phyloP scores from a whole-genome alignment of 2,329 filamentous ascomycete genomes.

The Apiospora pterosperma region DNA sequence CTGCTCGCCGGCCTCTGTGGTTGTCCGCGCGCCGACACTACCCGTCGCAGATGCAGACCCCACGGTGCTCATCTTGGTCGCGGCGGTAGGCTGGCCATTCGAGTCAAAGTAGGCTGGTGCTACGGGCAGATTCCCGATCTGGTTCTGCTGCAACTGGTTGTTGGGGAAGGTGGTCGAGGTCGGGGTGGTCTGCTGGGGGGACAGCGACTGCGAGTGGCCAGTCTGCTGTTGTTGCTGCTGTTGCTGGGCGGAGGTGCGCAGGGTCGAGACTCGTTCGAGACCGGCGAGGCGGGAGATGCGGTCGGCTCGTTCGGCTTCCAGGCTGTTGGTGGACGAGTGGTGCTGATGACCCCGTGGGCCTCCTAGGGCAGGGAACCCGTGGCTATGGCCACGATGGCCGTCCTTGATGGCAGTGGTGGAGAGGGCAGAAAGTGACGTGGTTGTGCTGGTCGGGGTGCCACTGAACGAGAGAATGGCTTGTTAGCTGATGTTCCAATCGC shows the following conservation, averaged over 20 bases:
- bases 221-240: constrained; percentile 9
- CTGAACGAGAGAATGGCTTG: constrained; percentile 39
- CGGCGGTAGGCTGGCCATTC: constrained; percentile 63
- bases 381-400: constrained; percentile 80
- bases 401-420: constrained; percentile 97
- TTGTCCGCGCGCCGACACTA: constrained; percentile 61
- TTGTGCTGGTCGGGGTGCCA: constrained; percentile 89
- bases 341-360: constrained; percentile 54
- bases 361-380: constrained; percentile 52
- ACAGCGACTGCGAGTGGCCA: constrained; percentile 33
- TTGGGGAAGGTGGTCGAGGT: constrained; percentile 45
- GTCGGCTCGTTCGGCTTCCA: constrained; percentile 89
- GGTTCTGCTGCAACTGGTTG: constrained; percentile 30
- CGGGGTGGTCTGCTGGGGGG: constrained; percentile 46
- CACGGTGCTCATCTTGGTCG: constrained; percentile 82
- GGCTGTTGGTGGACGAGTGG: constrained; percentile 64
- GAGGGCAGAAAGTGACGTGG: constrained; percentile 85
- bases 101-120: constrained; percentile 80
- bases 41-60: constrained; percentile 87
- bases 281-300: constrained; percentile 92
- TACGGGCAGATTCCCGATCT: constrained; percentile 28
- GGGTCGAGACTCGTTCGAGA: constrained; percentile 82
- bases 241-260: constrained; percentile 49
- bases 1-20: constrained; percentile 48
- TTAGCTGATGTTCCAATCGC: not conserved